Base-by-base conservation (phyloP, 2,329 filamentous ascomycete species). In the Stemphylium lycopersici region DNA sequence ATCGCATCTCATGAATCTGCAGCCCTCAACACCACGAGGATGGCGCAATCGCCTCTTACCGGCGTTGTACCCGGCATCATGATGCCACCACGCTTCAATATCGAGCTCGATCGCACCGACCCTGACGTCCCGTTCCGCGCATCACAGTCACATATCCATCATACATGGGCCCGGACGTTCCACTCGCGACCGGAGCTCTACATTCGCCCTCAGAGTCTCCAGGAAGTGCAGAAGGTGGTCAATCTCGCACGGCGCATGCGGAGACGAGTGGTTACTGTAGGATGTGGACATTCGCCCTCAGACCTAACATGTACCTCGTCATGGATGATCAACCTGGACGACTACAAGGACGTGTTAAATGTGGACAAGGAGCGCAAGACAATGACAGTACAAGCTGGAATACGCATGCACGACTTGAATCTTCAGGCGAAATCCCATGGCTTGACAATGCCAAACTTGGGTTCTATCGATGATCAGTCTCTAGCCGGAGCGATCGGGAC, bases 131-230 rank as follows among this genome's bases (percentile, higher is more conserved):
- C 91, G 38, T 96, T 98, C 79, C 90, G 88, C 73, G 90, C 90
- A 5, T 83, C 82, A 53, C 80, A 84, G 55, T 80, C 84, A 48
- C 87, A 98, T 75, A 78, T 87, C 43, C 95, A 98, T 79, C 88
- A 88, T 68, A 99, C 95, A 16, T 99, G 95, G 95, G 95, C 95
- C 34, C 88, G 88, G 70, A 98, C 95, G 44, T 97, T 96, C 79
- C 88, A 90, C 68, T 95, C 89, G 45, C 85, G 87, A 15, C 95
- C 95, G 2, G 92, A 97, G 80, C 87, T 98, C 54, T 97, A 93
- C 77, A 86, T 98, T 65, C 90, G 90, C 68, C 95, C 95, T 2
- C 84, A 90, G 67, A 88, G 87, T 1, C 80, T 95, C 46, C 79
- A 81, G 12, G 93, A 98, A 77, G 85, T 99, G 62, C 89, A 93